A percentile compares a stretch with the other conserved stretches of the same genome.
Evolutionary conservation across 805 yeast species (phyloP).

Genomic region (Schwanniomyces pseudopolymorphus): DNA sequence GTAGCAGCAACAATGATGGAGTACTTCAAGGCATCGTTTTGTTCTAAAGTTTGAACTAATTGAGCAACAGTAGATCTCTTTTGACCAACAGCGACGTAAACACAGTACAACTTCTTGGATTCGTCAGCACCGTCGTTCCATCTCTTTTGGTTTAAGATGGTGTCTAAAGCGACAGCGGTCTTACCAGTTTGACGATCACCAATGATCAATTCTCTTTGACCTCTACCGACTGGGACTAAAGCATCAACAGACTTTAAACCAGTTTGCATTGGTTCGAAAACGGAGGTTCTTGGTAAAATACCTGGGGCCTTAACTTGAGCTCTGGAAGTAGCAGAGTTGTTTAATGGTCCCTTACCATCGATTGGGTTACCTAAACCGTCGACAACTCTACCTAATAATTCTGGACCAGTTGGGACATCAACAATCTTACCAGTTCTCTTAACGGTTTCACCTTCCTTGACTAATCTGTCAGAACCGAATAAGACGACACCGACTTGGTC

Average conservation of each 20-base stretch:
- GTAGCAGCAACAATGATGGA: conserved; percentile 98
- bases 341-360: conserved; percentile 99
- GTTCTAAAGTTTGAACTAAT: conserved; percentile 98
- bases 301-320: conserved; percentile 99
- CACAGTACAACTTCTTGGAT: conserved; percentile 98
- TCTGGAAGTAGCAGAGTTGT: conserved; percentile 79
- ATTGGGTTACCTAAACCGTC: conserved; percentile 99
- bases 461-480: conserved; percentile 98
- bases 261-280: conserved; percentile 99
- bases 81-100: conserved; percentile 99
- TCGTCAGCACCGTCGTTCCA: conserved; percentile 96
- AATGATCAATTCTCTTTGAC: conserved; percentile 99
- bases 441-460: conserved; percentile 99
- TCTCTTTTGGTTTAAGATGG: conserved; percentile 98
- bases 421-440: conserved; percentile 99
- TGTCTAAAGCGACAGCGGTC: conserved; percentile 98
- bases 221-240: conserved; percentile 99
- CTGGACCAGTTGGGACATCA: conserved; percentile 99
- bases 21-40: conserved; percentile 96
- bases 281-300: conserved; percentile 98
- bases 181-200: conserved; percentile 99
- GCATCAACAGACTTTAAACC: conserved; percentile 99
- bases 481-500: conserved; percentile 99
- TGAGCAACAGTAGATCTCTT: conserved; percentile 99
- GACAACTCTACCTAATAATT: conserved; percentile 96